Evolutionary conservation across 176 grass and related monocot species (phyloP).

Genomic region (Oryza officinalis): DNA sequence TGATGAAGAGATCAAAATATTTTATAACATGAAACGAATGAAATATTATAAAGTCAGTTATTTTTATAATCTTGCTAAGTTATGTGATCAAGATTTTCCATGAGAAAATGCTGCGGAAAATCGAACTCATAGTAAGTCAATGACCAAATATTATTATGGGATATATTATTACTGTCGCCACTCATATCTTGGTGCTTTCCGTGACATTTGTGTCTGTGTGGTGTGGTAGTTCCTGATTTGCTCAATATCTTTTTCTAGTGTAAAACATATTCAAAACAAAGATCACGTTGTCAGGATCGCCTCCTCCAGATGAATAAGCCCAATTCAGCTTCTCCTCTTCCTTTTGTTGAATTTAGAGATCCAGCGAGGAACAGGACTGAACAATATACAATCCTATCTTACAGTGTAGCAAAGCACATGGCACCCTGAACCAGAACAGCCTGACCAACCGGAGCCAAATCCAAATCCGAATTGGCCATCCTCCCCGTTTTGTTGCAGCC

Average conservation of each 20-base stretch:
- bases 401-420: not conserved
- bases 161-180: not conserved
- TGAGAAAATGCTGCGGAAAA: not conserved
- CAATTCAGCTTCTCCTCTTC: not conserved
- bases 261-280: not conserved
- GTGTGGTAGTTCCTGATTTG: not conserved
- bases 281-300: not conserved
- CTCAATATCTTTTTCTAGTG: not conserved
- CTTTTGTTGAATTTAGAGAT: not conserved
- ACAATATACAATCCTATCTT: constrained; percentile 3
- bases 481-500: not conserved
- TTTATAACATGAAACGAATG: too few relatives aligned
- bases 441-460: not conserved
- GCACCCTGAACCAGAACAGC: not conserved
- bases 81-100: not conserved
- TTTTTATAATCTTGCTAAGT: too few relatives aligned
- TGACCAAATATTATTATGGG: not conserved
- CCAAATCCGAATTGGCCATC: constrained; percentile 10
- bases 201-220: not conserved
- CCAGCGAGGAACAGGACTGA: not conserved
- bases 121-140: not conserved
- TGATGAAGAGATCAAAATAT: too few relatives aligned
- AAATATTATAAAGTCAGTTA: too few relatives aligned
- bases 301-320: not conserved
- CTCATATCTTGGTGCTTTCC: not conserved